Percentiles rank a stretch among this genome's conserved stretches.
These are phyloP conservation scores for Mrakia blollopis DNA, from an alignment of 768 basidiomycete species.

Conservation along the genomic window DNA sequence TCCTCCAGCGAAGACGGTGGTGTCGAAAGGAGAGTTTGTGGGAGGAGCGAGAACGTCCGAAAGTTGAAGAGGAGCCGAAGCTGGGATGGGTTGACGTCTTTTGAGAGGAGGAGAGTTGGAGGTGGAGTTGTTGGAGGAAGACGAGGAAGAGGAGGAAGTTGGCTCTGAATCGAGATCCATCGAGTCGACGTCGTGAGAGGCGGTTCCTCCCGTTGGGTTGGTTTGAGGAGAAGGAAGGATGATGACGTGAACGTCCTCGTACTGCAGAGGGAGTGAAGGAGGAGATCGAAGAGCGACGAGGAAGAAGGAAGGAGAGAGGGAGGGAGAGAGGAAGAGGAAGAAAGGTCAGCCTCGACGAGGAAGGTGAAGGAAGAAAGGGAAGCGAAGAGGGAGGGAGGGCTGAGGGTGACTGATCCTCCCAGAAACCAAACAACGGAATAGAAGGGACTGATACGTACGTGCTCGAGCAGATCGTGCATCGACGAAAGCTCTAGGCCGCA, in stretches of 20 bases:
- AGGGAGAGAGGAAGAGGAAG: too few relatives aligned
- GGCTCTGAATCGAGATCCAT: conserved; percentile 31
- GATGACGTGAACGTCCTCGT: conserved; percentile 33
- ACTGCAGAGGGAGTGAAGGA: not conserved
- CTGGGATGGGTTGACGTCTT: conserved; percentile 23
- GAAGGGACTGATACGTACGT: conserved; percentile 42
- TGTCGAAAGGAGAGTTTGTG: not conserved
- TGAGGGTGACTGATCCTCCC: conserved; percentile 1
- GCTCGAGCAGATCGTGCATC: conserved; percentile 79
- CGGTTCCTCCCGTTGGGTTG: not conserved
- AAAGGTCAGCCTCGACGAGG: not conserved
- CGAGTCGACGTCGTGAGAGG: conserved; percentile 27
- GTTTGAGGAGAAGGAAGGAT: conserved; percentile 27
- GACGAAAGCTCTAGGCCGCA: conserved; percentile 74
- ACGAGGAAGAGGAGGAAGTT: conserved; percentile 15
- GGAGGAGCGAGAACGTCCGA: conserved; percentile 31
- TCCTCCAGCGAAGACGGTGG: not conserved
- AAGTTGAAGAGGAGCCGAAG: conserved; percentile 27
- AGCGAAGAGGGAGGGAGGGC: not conserved
- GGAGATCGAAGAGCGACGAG: not conserved
- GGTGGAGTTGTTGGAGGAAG: conserved; percentile 4
- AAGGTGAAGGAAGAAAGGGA: not conserved
- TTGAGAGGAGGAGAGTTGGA: conserved; percentile 27
- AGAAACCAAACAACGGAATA: not conserved
- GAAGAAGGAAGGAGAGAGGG: not conserved